phyloP scores from a whole-genome alignment of 768 basidiomycete genomes.

The Fomitopsis serialis region DNA sequence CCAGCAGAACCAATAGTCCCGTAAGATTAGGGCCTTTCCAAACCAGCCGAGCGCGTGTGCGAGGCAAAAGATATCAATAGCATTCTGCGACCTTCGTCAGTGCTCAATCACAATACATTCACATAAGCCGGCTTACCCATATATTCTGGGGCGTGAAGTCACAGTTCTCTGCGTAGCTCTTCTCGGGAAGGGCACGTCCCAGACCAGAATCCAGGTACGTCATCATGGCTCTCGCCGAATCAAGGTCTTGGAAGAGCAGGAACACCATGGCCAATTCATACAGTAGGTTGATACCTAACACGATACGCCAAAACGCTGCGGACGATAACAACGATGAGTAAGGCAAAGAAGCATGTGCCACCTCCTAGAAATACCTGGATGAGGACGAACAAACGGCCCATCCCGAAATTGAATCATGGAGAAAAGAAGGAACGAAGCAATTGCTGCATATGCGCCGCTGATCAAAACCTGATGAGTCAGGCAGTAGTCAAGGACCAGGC shows the following conservation, averaged over 20 bases:
- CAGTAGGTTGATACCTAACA: slow-evolving; percentile 75
- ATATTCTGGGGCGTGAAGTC: slow-evolving; percentile 52
- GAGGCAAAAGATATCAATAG: slow-evolving; percentile 81
- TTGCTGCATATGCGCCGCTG: slow-evolving; percentile 75
- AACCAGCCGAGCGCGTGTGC: slow-evolving; percentile 88
- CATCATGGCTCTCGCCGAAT: slow-evolving; percentile 75
- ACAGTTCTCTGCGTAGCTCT: slow-evolving; percentile 83
- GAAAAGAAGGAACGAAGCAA: slow-evolving; percentile 71
- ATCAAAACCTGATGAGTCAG: slow-evolving; percentile 1
- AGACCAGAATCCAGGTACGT: slow-evolving; percentile 68
- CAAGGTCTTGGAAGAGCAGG: slow-evolving; percentile 78
- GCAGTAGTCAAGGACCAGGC: neutral
- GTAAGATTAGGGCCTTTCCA: slow-evolving; percentile 83
- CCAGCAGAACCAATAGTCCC: slow-evolving; percentile 96
- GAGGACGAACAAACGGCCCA: slow-evolving; percentile 83
- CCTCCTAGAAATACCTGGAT: slow-evolving; percentile 40
- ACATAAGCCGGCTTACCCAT: slow-evolving; percentile 45
- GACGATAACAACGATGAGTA: neutral
- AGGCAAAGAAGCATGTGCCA: neutral
- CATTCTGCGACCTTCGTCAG: slow-evolving; percentile 42
- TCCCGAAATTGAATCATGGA: slow-evolving; percentile 88
- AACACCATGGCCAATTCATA: slow-evolving; percentile 84
- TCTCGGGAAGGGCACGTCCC: slow-evolving; percentile 73
- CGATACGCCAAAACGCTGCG: slow-evolving; percentile 69
- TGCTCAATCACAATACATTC: neutral